These are phyloP conservation scores for Russula ochroleuca DNA, from an alignment of 768 basidiomycete genomes.

Conservation along the genomic window DNA sequence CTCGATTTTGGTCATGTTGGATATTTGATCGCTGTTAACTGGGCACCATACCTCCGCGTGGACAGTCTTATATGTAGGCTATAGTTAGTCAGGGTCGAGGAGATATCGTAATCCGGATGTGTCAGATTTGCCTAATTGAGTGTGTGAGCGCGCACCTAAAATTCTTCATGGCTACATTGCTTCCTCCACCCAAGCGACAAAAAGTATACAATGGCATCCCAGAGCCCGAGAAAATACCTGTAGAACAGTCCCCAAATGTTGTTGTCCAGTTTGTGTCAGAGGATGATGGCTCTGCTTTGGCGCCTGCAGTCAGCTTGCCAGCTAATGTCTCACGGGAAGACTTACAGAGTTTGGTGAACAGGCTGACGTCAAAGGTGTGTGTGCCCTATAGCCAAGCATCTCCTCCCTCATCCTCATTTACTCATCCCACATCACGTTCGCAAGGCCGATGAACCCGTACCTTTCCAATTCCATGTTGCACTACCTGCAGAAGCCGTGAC, in stretches of 20 bases:
- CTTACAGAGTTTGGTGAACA: slow-evolving; percentile 86
- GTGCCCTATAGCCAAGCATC: background rate
- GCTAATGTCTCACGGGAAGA: slow-evolving; percentile 82
- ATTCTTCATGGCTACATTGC: slow-evolving; percentile 65
- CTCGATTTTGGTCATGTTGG: slow-evolving; percentile 18
- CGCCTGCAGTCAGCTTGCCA: slow-evolving; percentile 85
- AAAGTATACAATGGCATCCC: slow-evolving; percentile 76
- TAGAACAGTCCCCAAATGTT: slow-evolving; percentile 55
- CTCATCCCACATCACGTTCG: slow-evolving; percentile 17
- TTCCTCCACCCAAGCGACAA: slow-evolving; percentile 86
- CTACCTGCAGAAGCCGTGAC: slow-evolving; percentile 54
- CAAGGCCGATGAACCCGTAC: slow-evolving; percentile 85
- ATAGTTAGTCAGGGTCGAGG: background rate
- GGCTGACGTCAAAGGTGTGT: slow-evolving; percentile 67
- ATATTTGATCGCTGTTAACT: too few species aligned
- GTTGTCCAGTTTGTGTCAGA: slow-evolving; percentile 92
- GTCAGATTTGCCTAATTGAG: slow-evolving; percentile 5
- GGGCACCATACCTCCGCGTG: too few species aligned
- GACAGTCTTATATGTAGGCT: background rate
- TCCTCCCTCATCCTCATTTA: slow-evolving; percentile 8
- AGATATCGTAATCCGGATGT: slow-evolving; percentile 7
- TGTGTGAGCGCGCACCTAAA: background rate
- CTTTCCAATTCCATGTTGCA: slow-evolving; percentile 85
- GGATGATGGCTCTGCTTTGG: slow-evolving; percentile 74
- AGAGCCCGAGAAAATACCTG: slow-evolving; percentile 52